phyloP scores from a whole-genome alignment of 768 basidiomycete species.

The Paxillus rubicundulus region DNA sequence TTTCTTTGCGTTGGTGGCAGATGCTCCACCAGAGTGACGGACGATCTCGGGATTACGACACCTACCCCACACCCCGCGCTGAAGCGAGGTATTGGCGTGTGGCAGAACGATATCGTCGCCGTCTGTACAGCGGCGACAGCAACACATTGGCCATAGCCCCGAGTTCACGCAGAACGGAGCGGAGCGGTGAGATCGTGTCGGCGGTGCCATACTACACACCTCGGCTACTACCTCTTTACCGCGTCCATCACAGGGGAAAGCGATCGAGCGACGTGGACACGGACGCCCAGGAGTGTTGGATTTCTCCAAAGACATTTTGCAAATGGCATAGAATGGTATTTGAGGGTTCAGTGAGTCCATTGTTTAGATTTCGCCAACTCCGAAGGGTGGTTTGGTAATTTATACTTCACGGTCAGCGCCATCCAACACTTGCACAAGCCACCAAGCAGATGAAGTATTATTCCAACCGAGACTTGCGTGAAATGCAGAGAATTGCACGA shows the following conservation, averaged over 20 bases:
- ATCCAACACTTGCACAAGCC: slow-evolving; percentile 37
- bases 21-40: background rate
- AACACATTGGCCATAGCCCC: background rate
- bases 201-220: slow-evolving; percentile 35
- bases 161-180: slow-evolving; percentile 2
- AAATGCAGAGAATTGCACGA: slow-evolving; percentile 42
- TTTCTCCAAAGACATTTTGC: slow-evolving; percentile 37
- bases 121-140: slow-evolving; percentile 23
- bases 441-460: slow-evolving; percentile 32
- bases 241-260: slow-evolving; percentile 14
- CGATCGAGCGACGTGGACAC: slow-evolving; percentile 5
- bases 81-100: slow-evolving; percentile 33
- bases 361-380: background rate
- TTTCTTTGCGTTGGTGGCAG: slow-evolving; percentile 10
- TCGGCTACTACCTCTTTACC: slow-evolving; percentile 40
- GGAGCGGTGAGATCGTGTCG: slow-evolving; percentile 10
- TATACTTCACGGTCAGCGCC: slow-evolving; percentile 22
- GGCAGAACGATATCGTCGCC: slow-evolving; percentile 25
- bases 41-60: slow-evolving; percentile 3
- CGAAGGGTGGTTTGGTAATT: background rate
- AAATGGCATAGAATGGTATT: slow-evolving; percentile 51
- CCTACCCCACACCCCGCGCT: slow-evolving; percentile 22
- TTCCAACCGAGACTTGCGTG: slow-evolving; percentile 37
- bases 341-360: slow-evolving; percentile 36
- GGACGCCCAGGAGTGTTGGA: slow-evolving; percentile 22